Evolutionary conservation across 352 stramenopile genomes (phyloP).

Genomic region (Globisporangium okanoganense): DNA sequence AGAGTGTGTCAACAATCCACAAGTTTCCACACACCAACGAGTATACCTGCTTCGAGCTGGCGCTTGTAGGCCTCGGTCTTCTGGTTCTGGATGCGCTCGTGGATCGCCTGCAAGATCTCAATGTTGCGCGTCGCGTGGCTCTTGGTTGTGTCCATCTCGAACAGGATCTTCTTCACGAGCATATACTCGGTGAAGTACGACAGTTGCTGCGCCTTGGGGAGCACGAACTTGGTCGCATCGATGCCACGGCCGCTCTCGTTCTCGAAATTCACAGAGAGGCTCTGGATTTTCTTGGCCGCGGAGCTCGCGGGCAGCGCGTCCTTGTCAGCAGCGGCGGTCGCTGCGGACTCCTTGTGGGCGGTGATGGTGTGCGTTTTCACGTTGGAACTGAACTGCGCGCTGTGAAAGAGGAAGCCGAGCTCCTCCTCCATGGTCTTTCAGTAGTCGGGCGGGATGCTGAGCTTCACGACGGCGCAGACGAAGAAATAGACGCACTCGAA

Average conservation of each 20-base stretch:
- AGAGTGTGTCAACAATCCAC: neutral
- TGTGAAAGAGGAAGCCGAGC: constrained; percentile 69
- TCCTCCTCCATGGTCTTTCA: constrained; percentile 66
- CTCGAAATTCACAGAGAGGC: constrained; percentile 21
- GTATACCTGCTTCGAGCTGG: constrained; percentile 34
- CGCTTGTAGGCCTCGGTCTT: constrained; percentile 34
- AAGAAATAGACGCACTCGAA: constrained; percentile 85
- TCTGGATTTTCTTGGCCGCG: constrained; percentile 35
- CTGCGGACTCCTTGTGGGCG: constrained; percentile 18
- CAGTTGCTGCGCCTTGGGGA: constrained; percentile 41
- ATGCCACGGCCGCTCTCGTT: constrained; percentile 16
- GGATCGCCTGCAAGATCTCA: constrained; percentile 60
- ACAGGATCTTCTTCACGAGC: constrained; percentile 56
- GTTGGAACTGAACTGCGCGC: constrained; percentile 65
- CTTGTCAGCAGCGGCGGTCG: neutral
- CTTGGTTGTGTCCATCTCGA: constrained; percentile 62
- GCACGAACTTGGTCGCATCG: constrained; percentile 28
- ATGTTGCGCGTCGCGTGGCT: constrained; percentile 54
- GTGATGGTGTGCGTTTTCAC: constrained; percentile 39
- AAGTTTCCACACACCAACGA: neutral
- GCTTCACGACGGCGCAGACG: constrained; percentile 65
- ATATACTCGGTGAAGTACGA: constrained; percentile 63
- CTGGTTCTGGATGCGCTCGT: constrained; percentile 43
- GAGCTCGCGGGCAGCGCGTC: constrained; percentile 14
- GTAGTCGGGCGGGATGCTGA: constrained; percentile 44